phyloP scores from a whole-genome alignment of 1,284 basidiomycete genomes.

The Puccinia novopanici region DNA sequence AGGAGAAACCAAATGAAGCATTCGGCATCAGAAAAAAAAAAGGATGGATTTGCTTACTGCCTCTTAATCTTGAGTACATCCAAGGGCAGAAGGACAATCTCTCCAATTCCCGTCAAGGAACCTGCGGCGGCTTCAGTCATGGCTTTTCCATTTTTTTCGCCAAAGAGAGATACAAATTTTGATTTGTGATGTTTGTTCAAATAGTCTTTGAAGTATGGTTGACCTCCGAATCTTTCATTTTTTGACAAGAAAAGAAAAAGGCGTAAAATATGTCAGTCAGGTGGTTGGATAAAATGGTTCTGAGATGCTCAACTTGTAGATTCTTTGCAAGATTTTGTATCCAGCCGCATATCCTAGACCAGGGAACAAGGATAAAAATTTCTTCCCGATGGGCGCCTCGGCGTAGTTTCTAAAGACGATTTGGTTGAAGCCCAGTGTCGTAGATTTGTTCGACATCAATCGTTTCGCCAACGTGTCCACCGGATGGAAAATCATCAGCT shows the following conservation, averaged over 20 bases:
- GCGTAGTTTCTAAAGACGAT: conserved; percentile 89
- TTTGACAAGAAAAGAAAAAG: not conserved
- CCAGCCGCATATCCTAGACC: conserved; percentile 97
- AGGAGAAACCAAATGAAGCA: not conserved
- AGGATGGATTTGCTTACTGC: conserved; percentile 62
- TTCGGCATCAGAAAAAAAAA: not conserved
- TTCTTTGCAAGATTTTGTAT: conserved; percentile 71
- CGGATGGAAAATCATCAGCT: conserved; percentile 66
- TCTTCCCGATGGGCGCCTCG: conserved; percentile 64
- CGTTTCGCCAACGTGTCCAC: conserved; percentile 83
- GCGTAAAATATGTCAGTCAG: too few species aligned
- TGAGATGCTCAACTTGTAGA: conserved; percentile 50
- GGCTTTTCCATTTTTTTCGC: conserved; percentile 93
- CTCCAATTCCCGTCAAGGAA: conserved; percentile 84
- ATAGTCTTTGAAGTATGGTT: conserved; percentile 95
- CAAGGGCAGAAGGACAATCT: conserved; percentile 90
- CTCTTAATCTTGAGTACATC: conserved; percentile 98
- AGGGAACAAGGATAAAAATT: conserved; percentile 89
- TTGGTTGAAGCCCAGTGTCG: conserved; percentile 19
- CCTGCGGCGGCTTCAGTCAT: conserved; percentile 94
- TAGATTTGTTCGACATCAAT: conserved; percentile 80
- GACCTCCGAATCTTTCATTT: conserved; percentile 82
- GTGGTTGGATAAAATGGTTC: too few species aligned
- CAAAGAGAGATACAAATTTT: conserved; percentile 78
- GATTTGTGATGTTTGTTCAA: conserved; percentile 76